phyloP scores from a whole-genome alignment of 805 yeast species.

The Wickerhamiella dianesei region DNA sequence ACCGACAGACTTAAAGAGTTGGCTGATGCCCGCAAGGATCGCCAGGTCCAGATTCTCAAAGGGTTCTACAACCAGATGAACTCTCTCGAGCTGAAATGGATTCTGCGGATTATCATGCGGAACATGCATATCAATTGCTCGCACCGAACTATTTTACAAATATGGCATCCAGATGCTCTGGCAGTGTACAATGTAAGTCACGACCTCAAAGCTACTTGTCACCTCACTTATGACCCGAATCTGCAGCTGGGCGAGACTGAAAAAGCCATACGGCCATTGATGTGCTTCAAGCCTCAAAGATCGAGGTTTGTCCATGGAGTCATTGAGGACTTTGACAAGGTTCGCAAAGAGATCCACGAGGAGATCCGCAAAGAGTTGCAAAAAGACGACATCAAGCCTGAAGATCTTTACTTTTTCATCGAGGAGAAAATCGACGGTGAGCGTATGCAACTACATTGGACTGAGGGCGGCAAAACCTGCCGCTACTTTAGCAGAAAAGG shows the following conservation, averaged over 20 bases:
- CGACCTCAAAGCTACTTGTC: slow-evolving; percentile 46
- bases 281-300: slow-evolving; percentile 65
- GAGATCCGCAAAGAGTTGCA: background rate
- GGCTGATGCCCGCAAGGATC: slow-evolving; percentile 25
- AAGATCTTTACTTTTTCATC: slow-evolving; percentile 37
- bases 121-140: slow-evolving; percentile 36
- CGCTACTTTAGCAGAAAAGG: slow-evolving; percentile 52
- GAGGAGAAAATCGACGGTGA: slow-evolving; percentile 96
- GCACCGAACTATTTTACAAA: slow-evolving; percentile 41
- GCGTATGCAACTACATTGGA: slow-evolving; percentile 63
- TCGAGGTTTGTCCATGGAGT: slow-evolving; percentile 42
- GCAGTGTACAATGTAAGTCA: slow-evolving; percentile 51
- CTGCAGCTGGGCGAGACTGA: slow-evolving; percentile 31
- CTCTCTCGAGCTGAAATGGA: slow-evolving; percentile 51
- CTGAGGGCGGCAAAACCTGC: slow-evolving; percentile 32
- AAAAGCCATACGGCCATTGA: slow-evolving; percentile 32
- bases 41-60: slow-evolving; percentile 34
- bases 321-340: slow-evolving; percentile 37
- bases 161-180: slow-evolving; percentile 73
- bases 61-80: slow-evolving; percentile 42
- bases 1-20: slow-evolving; percentile 35
- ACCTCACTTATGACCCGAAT: slow-evolving; percentile 39
- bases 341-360: slow-evolving; percentile 25
- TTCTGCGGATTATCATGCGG: slow-evolving; percentile 51
- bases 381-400: background rate